A percentile compares a stretch with the other conserved stretches of the same genome.
These are phyloP conservation scores for Sugiyamaella marilandica DNA, from an alignment of 805 yeast species.

Conservation along the genomic window DNA sequence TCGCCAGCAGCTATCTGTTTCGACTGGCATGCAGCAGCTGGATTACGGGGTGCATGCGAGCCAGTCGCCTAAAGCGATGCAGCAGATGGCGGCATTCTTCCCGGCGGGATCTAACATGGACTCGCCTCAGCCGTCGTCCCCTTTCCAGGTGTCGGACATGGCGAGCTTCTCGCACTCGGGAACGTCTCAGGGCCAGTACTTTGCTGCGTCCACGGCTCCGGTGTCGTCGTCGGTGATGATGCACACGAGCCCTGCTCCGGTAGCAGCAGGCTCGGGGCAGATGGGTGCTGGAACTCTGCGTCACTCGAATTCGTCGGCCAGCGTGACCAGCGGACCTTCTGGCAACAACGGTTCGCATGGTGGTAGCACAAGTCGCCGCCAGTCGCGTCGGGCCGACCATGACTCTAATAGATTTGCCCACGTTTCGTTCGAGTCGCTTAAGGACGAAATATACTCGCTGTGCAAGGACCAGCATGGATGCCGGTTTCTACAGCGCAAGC, in stretches of 20 bases:
- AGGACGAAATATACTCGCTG: constrained; percentile 62
- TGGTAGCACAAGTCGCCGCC: not conserved
- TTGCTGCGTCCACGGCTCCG: no score
- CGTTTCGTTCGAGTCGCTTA: constrained; percentile 46
- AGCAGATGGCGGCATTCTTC: no score
- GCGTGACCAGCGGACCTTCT: not conserved
- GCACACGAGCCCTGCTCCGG: not conserved
- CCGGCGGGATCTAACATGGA: no score
- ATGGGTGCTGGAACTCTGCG: not conserved
- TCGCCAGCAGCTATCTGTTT: no score
- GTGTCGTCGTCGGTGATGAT: no score
- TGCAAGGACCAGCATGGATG: constrained; percentile 98
- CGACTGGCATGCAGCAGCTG: no score
- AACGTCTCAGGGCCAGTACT: no score
- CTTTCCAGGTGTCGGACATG: not conserved
- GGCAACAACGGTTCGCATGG: not conserved
- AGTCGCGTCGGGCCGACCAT: constrained; percentile 4
- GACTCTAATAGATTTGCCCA: constrained; percentile 25
- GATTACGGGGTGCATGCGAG: no score
- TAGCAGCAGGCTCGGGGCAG: not conserved
- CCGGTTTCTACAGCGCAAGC: constrained; percentile 80
- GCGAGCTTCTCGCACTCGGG: no score
- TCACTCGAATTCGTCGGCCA: not conserved
- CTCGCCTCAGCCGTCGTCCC: constrained; percentile 1
- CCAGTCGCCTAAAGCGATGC: no score